Base-by-base conservation (phyloP, 805 yeast species). In the Cyberlindnera americana region DNA sequence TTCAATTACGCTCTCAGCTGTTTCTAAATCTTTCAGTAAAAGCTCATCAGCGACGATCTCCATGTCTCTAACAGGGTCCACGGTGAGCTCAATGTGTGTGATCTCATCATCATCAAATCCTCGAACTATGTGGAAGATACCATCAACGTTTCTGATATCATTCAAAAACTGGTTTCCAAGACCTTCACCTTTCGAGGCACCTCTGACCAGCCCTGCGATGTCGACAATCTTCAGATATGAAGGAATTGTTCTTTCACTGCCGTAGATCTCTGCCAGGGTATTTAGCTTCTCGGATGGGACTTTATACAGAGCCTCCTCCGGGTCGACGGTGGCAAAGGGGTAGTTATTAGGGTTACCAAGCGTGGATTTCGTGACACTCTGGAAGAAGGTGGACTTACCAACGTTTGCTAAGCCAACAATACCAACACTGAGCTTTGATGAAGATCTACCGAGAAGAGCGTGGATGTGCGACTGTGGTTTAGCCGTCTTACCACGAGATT, bases 171-270 rank as follows among this genome's bases (percentile, higher is more conserved):
- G 84, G 62, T 84, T 83, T 39, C 95, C 95, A 48, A 84, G 67
- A 38, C 95, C 95, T 64, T 81, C 88, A 47, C 95, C 95, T 36
- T 76, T 73, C n/a, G 83, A 75, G 4, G 95, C 95, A 57, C 86
- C 87, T 61, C 81, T 77, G 33, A 88, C 83, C 47, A 84, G 69
- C 37, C 95, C 95, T 13, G 95, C 95, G 58, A 84, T 84, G 59
- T 84, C 95, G 50, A 77, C 81, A 33, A 84, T 71, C 34, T 86
- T 81, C 57, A 84, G 69, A 44, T 70, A 74, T 4, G 89, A 83
- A 25, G 87, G 84, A 35, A 82, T 74, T 46, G 74, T 75, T 54
- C 77, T 77, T 48, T 76, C 73, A 43, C 86, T 77, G 44, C 70
- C 68, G 63, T 79, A 84, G 41, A 82, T 53, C 28, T 66, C 65